These are phyloP conservation scores for Barnettozyma sucrosica DNA, from an alignment of 805 yeast genomes.

Conservation along the genomic window DNA sequence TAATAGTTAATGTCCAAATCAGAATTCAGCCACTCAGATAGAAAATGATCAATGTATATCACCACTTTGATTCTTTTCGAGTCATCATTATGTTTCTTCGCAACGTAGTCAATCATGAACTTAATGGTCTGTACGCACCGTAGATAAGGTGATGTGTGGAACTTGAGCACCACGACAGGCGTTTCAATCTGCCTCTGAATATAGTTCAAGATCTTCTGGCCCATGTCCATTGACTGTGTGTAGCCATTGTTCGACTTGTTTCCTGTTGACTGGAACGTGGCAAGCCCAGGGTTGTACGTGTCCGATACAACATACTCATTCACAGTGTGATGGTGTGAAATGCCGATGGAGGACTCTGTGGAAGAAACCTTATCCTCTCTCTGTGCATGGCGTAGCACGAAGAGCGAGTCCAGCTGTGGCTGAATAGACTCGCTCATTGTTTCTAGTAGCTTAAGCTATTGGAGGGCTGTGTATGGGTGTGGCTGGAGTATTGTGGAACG, in stretches of 20 bases:
- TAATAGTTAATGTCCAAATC: slow-evolving; percentile 33
- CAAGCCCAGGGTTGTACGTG: slow-evolving; percentile 24
- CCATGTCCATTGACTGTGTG: slow-evolving; percentile 23
- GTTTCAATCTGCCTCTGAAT: slow-evolving; percentile 16
- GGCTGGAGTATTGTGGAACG: not conserved
- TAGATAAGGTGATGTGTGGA: slow-evolving; percentile 40
- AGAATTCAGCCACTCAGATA: slow-evolving; percentile 40
- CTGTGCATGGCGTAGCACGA: slow-evolving; percentile 26
- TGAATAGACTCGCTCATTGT: not conserved
- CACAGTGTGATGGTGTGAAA: slow-evolving; percentile 7
- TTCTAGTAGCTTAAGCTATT: not conserved
- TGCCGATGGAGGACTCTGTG: slow-evolving; percentile 24
- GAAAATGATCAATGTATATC: slow-evolving; percentile 35
- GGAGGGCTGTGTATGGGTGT: not conserved
- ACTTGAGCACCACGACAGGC: slow-evolving; percentile 13
- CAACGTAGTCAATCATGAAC: slow-evolving; percentile 20
- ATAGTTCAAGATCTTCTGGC: slow-evolving; percentile 19
- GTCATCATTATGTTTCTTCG: slow-evolving; percentile 14
- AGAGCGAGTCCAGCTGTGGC: slow-evolving; percentile 20
- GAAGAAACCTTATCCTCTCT: slow-evolving; percentile 24
- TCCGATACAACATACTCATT: slow-evolving; percentile 14
- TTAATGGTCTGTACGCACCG: slow-evolving; percentile 38
- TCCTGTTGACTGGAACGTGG: slow-evolving; percentile 23
- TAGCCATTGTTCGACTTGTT: slow-evolving; percentile 27
- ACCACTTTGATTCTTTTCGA: slow-evolving; percentile 15